Evolutionary conservation across 2,329 filamentous ascomycete species (phyloP).

Genomic region (Hirsutella thompsonii): DNA sequence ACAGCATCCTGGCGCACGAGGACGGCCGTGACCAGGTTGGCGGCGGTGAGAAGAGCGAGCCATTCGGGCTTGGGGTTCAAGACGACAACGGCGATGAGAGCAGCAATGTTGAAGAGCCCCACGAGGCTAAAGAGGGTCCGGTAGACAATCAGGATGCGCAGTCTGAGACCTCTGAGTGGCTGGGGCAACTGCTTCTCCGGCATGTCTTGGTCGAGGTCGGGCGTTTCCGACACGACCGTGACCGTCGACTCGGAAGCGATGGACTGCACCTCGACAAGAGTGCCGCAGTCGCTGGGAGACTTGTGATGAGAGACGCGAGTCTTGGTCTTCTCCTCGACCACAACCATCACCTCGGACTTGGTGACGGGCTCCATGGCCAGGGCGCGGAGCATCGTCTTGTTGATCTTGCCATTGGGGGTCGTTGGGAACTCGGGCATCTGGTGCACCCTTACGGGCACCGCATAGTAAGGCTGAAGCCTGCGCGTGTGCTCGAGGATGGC

Average conservation of each 20-base stretch:
- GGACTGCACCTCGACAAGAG: conserved; percentile 15
- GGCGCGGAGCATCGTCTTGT: conserved; percentile 31
- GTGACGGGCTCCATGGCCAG: conserved; percentile 11
- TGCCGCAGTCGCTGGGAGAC: conserved; percentile 7
- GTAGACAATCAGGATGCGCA: conserved; percentile 38
- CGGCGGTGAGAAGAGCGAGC: conserved; percentile 28
- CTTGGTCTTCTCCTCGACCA: neutral
- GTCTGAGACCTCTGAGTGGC: conserved; percentile 24
- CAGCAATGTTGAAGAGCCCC: conserved; percentile 35
- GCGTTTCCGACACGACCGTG: conserved; percentile 14
- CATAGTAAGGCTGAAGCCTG: conserved; percentile 39
- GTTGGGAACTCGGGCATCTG: conserved; percentile 30
- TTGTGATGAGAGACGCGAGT: conserved; percentile 1
- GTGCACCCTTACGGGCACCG: conserved; percentile 33
- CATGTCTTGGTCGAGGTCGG: conserved; percentile 17
- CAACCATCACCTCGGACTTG: conserved; percentile 3
- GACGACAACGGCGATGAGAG: conserved; percentile 28
- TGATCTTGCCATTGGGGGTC: conserved; percentile 43
- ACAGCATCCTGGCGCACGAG: conserved; percentile 39
- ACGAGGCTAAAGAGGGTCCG: conserved; percentile 42
- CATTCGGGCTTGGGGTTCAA: conserved; percentile 19
- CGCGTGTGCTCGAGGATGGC: conserved; percentile 26
- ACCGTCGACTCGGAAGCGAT: conserved; percentile 17
- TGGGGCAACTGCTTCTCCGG: conserved; percentile 27
- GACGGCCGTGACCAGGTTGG: conserved; percentile 36